Evolutionary conservation across 257 asterid genomes (phyloP).

Genomic region (Rauvolfia tetraphylla): DNA sequence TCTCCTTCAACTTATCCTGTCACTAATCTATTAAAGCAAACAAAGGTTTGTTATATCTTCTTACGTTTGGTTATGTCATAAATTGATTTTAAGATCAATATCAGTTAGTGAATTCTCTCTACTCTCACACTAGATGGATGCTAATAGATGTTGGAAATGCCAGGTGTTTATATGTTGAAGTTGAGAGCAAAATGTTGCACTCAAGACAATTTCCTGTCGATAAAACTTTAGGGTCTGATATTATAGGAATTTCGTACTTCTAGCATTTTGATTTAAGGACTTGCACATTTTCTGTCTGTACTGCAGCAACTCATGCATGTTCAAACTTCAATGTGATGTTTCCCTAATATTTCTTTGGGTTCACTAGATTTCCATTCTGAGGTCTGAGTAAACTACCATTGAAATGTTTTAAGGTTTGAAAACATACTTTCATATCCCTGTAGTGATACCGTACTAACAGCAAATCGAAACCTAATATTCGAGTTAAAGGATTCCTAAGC

Average conservation of each 20-base stretch:
- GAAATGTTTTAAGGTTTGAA: neutral
- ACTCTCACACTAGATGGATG: neutral
- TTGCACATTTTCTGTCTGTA: neutral
- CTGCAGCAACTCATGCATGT: neutral
- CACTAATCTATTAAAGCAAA: constrained; percentile 42
- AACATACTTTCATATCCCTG: neutral
- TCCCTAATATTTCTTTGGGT: neutral
- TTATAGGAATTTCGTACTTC: neutral
- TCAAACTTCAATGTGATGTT: neutral
- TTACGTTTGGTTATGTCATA: constrained; percentile 7
- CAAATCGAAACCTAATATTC: neutral
- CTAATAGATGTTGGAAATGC: neutral
- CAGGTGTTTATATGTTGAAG: neutral
- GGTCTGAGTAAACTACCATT: neutral
- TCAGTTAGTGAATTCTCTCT: neutral
- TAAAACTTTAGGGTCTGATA: neutral
- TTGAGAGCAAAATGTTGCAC: neutral
- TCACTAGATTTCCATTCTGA: neutral
- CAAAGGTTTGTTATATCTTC: constrained; percentile 47
- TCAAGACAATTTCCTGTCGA: neutral
- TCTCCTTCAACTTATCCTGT: constrained; percentile 47
- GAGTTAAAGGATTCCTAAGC: neutral
- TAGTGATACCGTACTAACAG: neutral
- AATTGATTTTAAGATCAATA: neutral
- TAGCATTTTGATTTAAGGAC: neutral